Evolutionary conservation across 768 basidiomycete genomes (phyloP), one percentile per base, ranked within the genome.

Genomic region (Suillus subaureus): DNA sequence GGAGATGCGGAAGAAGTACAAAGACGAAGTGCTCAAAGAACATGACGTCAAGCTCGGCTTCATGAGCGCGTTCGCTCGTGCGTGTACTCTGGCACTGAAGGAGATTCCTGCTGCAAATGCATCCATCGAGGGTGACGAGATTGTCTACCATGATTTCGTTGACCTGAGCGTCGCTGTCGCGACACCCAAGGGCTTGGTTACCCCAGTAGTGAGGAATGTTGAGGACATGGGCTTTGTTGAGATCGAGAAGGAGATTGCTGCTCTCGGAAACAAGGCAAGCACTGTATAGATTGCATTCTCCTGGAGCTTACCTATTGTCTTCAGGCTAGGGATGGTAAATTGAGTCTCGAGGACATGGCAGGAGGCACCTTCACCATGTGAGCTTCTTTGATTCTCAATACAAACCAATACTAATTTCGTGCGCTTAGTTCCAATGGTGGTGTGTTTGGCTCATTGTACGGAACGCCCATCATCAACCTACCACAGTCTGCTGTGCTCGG

Each of bases 341-440:
- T 99, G 63, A 89, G 91, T n/a, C 85, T 99, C 61, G 97, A 98
- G 77, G 97, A 99, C 77, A 98, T 98, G 97, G 85, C 95, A 40
- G 97, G 97, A 58, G 97, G 97, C 61, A 90, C 94, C n/a, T 98
- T 99, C 85, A 99, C 97, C 69, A 98, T 98, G 94, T 95, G 70
- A 69, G 91, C 80, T 43, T 40, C 39, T 62, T 18, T 43, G 35
- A 40, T 47, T 6, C 26, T 26, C 39, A 60, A 42, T 21, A 1
- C 18, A 40, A 11, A 21, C 3, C 12, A 21, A 28, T 4, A 51
- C 23, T 65, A 9, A 62, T 49, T 52, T 71, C 7, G 8, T 9
- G 21, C 33, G 6, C 66, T 37, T 68, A 97, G 95, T 78, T 99
- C 97, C 47, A 99, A 99, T 74, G 97, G 97, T 56, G 97, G 97